Evolutionary conservation across 2,329 filamentous ascomycete genomes (phyloP), one percentile per base, ranked within the genome.

Genomic region (Alternaria solani): DNA sequence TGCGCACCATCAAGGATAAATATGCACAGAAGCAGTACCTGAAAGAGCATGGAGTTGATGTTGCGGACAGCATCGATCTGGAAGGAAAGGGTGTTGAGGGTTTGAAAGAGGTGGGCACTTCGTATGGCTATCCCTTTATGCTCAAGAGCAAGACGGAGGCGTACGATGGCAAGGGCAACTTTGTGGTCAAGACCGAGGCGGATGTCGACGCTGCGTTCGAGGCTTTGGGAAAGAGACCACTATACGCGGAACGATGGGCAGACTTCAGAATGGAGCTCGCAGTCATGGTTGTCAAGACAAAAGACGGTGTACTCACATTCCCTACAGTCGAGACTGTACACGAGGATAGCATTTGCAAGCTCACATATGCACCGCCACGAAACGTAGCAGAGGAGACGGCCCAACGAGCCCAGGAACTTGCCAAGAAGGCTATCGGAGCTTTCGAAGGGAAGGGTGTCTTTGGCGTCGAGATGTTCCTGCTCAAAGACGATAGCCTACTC

Each of bases 261-360:
- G 86, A 91, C 23, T 98, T 97, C 79, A 86, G 86, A 69, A 89
- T 91, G 79, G 94, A 98, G 81, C 82, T 98, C 54, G 92, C 95
- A 5, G 94, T 97, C 67, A 97, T 98, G 89, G 94, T 97, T 8
- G 88, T 98, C 58, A 91, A 96, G 73, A 96, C 92, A 0, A 91
- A 94, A 73, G 89, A 96, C 66, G 80, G 81, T 5, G 84, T 87
- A 4, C 82, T 93, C 32, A 88, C 94, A 5, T 98, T 95, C 75
- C 94, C 95, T 0, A 91, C 90, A 0, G 94, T 97, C 2, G 95
- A 99, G 82, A 98, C 94, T 1, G 87, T 98, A 30, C 95, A 99
- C 71, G 92, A 97, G 79, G 92, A 98, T 78, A 95, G 89, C 74
- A 93, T 99, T 70, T 98, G 95, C 86, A 95, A 96, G 70, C 89